Evolutionary conservation across 2,329 filamentous ascomycete genomes (phyloP).

Genomic region (Epichloe sylvatica): DNA sequence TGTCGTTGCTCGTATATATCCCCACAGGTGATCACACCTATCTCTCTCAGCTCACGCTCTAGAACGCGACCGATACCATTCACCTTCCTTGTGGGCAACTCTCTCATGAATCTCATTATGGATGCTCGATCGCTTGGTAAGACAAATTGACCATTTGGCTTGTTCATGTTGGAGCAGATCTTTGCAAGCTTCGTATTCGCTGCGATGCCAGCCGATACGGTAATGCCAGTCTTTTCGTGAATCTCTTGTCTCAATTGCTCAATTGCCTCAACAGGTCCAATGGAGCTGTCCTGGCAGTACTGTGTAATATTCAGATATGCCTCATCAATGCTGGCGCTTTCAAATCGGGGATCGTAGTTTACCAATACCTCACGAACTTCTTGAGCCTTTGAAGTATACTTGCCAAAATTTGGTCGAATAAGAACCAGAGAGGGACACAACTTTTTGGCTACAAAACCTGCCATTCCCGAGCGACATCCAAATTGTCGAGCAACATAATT

Average conservation of each 20-base stretch:
- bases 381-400: slow-evolving; percentile 80
- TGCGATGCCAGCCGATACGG: slow-evolving; percentile 86
- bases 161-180: slow-evolving; percentile 90
- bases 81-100: slow-evolving; percentile 75
- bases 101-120: slow-evolving; percentile 76
- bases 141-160: slow-evolving; percentile 83
- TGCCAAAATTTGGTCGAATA: slow-evolving; percentile 73
- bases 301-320: slow-evolving; percentile 90
- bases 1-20: slow-evolving; percentile 70
- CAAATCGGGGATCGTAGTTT: slow-evolving; percentile 80
- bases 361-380: slow-evolving; percentile 73
- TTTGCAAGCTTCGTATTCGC: slow-evolving; percentile 90
- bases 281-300: slow-evolving; percentile 58
- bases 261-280: slow-evolving; percentile 60
- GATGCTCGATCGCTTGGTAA: slow-evolving; percentile 56
- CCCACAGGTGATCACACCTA: slow-evolving; percentile 77
- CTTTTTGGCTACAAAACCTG: slow-evolving; percentile 86
- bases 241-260: slow-evolving; percentile 66
- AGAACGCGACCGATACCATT: slow-evolving; percentile 92
- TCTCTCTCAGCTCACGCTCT: slow-evolving; percentile 75
- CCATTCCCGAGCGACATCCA: slow-evolving; percentile 90
- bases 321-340: slow-evolving; percentile 90
- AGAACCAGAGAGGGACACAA: slow-evolving; percentile 77
- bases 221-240: slow-evolving; percentile 62
- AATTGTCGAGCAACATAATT: slow-evolving; percentile 87